Percentiles rank a stretch among this genome's conserved stretches.
Evolutionary conservation across 164 flowering plant genomes (phyloP).

Genomic region (Kalanchoe fedtschenkoi): DNA sequence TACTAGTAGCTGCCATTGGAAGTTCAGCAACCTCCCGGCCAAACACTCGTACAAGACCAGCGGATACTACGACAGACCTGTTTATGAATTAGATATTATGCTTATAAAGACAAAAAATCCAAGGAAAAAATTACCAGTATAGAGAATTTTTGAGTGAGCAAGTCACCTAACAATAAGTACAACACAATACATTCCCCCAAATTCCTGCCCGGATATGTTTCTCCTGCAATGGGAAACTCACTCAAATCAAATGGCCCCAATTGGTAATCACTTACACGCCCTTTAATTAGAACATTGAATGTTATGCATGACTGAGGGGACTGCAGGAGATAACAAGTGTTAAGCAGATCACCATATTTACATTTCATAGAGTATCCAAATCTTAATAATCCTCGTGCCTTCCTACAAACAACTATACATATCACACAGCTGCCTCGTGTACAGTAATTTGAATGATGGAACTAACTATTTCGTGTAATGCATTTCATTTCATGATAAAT

Average conservation of each 20-base stretch:
- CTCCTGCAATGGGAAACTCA: conserved; percentile 37
- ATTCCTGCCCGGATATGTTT: conserved; percentile 82
- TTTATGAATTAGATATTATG: conserved; percentile 6
- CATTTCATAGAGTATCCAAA: background rate
- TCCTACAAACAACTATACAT: background rate
- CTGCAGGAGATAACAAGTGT: background rate
- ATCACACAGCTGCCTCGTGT: background rate
- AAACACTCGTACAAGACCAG: conserved; percentile 82
- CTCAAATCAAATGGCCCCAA: background rate
- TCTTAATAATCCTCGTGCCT: background rate
- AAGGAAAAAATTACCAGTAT: background rate
- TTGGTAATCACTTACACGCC: background rate
- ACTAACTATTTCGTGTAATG: background rate
- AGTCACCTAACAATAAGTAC: conserved; percentile 68
- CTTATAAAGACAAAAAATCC: background rate
- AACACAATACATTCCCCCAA: conserved; percentile 82
- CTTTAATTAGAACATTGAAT: background rate
- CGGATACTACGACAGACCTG: conserved; percentile 83
- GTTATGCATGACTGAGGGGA: background rate
- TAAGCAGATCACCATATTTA: background rate
- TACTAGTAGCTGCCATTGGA: conserved; percentile 83
- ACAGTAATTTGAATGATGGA: background rate
- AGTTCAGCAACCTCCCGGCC: conserved; percentile 85
- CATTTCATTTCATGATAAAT: background rate
- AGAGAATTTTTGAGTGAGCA: conserved; percentile 4